These are phyloP conservation scores for Aegilops tauschii DNA, from an alignment of 176 grass and related monocot genomes.

Conservation along the genomic window DNA sequence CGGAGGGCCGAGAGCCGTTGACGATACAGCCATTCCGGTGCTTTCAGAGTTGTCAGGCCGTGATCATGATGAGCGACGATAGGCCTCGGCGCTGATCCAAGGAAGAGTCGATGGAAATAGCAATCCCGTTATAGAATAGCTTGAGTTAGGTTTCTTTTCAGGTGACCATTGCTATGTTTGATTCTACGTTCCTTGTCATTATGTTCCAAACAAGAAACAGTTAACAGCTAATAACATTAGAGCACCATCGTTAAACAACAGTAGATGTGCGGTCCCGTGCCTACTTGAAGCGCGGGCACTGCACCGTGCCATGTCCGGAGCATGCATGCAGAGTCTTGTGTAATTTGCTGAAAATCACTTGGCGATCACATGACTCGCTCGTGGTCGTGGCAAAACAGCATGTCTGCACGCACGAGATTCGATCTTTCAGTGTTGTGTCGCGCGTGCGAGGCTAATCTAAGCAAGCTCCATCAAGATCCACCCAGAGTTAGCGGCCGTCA, in stretches of 20 bases:
- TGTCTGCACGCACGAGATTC: background rate
- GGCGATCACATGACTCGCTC: background rate
- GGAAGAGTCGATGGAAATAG: too few relatives aligned
- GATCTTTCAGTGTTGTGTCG: background rate
- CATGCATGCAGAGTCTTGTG: too few relatives aligned
- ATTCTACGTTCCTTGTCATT: background rate
- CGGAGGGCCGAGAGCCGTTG: too few relatives aligned
- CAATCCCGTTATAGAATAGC: background rate
- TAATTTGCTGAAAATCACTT: background rate
- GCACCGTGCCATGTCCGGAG: background rate
- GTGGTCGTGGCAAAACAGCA: background rate
- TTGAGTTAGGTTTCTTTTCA: slow-evolving; percentile 24
- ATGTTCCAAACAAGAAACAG: background rate
- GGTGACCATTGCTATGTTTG: slow-evolving; percentile 31
- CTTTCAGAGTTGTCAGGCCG: too few relatives aligned
- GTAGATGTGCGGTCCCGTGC: background rate
- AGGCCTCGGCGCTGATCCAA: too few relatives aligned
- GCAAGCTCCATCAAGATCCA: background rate
- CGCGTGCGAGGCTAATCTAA: background rate
- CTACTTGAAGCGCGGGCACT: slow-evolving; percentile 16
- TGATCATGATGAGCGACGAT: too few relatives aligned
- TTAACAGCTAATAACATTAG: background rate
- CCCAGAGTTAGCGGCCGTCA: slow-evolving; percentile 1
- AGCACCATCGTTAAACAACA: slow-evolving; percentile 9
- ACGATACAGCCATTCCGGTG: too few relatives aligned